Percentiles rank a stretch among this genome's conserved stretches.
Conservation (phyloP, 208 protist species). For the Crithidia fasciculata region DNA sequence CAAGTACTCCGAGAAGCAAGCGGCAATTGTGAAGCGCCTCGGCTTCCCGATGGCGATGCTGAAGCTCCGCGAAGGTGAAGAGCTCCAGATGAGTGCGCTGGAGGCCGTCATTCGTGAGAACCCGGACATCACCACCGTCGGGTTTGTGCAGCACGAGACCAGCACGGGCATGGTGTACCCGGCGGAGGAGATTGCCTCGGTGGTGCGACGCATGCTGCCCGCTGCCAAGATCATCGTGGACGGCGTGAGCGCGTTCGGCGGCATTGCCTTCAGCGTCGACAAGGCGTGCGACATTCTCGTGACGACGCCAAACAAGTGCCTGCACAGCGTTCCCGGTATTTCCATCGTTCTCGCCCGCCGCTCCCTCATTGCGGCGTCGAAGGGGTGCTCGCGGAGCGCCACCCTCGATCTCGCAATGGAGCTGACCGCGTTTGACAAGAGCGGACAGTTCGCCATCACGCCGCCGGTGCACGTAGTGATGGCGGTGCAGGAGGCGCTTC, state of each 20-base stretch:
- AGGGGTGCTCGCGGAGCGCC: conserved; percentile 58
- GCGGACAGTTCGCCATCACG: conserved; percentile 80
- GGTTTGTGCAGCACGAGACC: conserved; percentile 89
- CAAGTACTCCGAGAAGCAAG: conserved; percentile 87
- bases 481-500: conserved; percentile 76
- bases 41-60: conserved; percentile 57
- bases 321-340: conserved; percentile 90
- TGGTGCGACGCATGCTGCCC: conserved; percentile 53
- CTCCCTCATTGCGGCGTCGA: conserved; percentile 45
- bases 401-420: conserved; percentile 81
- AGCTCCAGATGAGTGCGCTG: conserved; percentile 54
- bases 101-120: conserved; percentile 53
- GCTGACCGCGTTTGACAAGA: conserved; percentile 65
- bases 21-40: conserved; percentile 58
- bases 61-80: conserved; percentile 64
- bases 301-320: conserved; percentile 88
- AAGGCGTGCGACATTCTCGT: conserved; percentile 79
- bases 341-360: conserved; percentile 69
- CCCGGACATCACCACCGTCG: conserved; percentile 74
- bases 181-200: conserved; percentile 56
- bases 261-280: conserved; percentile 55
- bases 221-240: conserved; percentile 83
- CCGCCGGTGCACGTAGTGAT: conserved; percentile 86
- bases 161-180: conserved; percentile 92
- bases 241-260: conserved; percentile 87